phyloP scores from a whole-genome alignment of 140 eudicot genomes.

The Bidens hawaiensis region DNA sequence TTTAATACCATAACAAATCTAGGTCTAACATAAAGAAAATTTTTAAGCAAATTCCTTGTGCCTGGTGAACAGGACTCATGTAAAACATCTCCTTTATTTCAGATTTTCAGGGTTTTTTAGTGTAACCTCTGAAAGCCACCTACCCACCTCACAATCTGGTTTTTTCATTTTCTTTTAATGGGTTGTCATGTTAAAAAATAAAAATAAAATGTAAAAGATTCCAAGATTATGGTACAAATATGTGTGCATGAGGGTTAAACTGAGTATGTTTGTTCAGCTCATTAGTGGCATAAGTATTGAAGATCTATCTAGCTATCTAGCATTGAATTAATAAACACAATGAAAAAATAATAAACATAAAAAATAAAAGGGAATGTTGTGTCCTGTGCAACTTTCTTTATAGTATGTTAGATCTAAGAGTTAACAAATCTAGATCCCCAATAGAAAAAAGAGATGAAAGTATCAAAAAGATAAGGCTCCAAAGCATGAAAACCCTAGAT shows the following conservation, averaged over 20 bases:
- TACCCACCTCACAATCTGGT: no score
- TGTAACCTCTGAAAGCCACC: no score
- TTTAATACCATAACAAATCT: background rate
- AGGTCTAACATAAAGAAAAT: conserved; percentile 5
- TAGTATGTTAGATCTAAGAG: conserved; percentile 10
- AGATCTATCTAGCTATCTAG: conserved; percentile 7
- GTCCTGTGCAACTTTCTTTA: conserved; percentile 2
- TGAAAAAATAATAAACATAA: background rate
- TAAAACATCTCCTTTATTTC: no score
- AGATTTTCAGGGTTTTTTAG: no score
- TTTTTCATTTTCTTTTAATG: no score
- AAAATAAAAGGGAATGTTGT: background rate
- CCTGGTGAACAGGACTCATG: background rate
- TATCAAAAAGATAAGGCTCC: background rate
- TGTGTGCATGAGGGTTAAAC: background rate
- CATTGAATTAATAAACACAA: background rate
- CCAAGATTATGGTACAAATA: conserved; percentile 16
- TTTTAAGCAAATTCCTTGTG: background rate
- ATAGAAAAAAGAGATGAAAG: background rate
- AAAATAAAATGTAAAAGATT: background rate
- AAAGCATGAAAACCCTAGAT: conserved; percentile 31
- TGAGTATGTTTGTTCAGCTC: background rate
- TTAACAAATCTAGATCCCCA: background rate
- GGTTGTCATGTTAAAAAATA: no score
- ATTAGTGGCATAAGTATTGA: background rate